Percentiles rank a stretch among this genome's conserved stretches.
Conservation (phyloP, 257 asterid species). For the Gentiana macrophylla region DNA sequence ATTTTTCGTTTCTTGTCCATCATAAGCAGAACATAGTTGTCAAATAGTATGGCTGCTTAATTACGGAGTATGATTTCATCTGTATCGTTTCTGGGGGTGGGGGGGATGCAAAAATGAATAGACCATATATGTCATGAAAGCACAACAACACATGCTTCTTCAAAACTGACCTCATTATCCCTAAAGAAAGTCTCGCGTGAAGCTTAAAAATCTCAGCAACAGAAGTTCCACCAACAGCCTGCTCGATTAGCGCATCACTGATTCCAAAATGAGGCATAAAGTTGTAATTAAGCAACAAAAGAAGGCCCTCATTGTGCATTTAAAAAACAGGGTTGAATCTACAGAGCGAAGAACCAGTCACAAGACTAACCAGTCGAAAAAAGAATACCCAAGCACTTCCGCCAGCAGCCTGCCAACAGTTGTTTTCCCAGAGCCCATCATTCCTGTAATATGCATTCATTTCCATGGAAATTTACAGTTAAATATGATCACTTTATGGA, state of each 20-base stretch:
- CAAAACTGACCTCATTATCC: slow-evolving; percentile 55
- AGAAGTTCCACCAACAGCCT: slow-evolving; percentile 48
- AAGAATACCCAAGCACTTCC: slow-evolving; percentile 70
- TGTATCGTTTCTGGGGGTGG: too few species aligned
- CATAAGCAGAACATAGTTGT: too few species aligned
- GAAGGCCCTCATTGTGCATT: background rate
- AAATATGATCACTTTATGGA: too few species aligned
- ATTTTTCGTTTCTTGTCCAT: too few species aligned
- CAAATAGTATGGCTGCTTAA: too few species aligned
- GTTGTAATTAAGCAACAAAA: background rate
- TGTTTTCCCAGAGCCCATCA: slow-evolving; percentile 99
- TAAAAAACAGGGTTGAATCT: slow-evolving; percentile 1
- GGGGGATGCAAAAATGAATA: background rate
- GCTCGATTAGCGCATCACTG: slow-evolving; percentile 69
- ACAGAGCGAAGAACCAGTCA: slow-evolving; percentile 5
- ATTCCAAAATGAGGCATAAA: slow-evolving; percentile 17
- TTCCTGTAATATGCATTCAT: slow-evolving; percentile 36
- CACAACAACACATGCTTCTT: too few species aligned
- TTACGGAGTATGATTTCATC: too few species aligned
- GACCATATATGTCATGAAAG: too few species aligned
- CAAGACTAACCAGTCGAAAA: slow-evolving; percentile 68
- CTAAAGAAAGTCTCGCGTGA: slow-evolving; percentile 65
- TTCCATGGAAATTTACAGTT: too few species aligned
- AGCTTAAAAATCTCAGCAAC: slow-evolving; percentile 70
- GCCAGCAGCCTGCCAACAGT: slow-evolving; percentile 84